Conservation (phyloP, 306 rosid species). For the Pyrus communis region DNA sequence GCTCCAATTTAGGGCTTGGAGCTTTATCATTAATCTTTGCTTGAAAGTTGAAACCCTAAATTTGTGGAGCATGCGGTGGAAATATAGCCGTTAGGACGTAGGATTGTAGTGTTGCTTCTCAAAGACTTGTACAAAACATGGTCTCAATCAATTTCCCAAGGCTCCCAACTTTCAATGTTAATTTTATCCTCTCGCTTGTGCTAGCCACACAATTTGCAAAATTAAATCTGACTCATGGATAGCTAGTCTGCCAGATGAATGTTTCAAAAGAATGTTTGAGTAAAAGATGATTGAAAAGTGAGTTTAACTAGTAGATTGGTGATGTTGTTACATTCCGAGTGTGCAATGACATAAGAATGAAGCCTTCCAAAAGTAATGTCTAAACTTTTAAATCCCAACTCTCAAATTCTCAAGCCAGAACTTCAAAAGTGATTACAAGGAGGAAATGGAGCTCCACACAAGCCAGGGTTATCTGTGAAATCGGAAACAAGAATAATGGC, state of each 20-base stretch:
- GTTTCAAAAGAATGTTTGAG: not conserved
- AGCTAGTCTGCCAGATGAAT: not conserved
- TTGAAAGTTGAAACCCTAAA: not conserved
- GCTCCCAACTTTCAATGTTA: too few species aligned
- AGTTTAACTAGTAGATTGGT: not conserved
- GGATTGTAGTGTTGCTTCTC: not conserved
- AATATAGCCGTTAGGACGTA: not conserved
- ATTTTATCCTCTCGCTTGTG: too few species aligned
- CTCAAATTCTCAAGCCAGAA: not conserved
- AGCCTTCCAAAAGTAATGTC: not conserved
- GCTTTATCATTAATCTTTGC: not conserved
- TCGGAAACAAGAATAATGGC: slow-evolving; percentile 30
- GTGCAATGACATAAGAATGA: not conserved
- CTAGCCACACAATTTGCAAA: too few species aligned
- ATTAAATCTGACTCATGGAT: too few species aligned
- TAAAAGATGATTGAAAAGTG: not conserved
- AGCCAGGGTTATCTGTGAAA: slow-evolving; percentile 38
- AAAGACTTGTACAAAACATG: not conserved
- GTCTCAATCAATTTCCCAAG: not conserved
- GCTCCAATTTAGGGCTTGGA: not conserved
- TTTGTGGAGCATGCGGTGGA: not conserved
- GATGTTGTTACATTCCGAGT: not conserved
- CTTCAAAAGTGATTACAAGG: slow-evolving; percentile 26
- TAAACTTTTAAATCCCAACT: not conserved
- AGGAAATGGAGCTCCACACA: slow-evolving; percentile 61